Conservation (phyloP, 2,329 filamentous ascomycete genomes). For the Paraconiothyrium sp. region DNA sequence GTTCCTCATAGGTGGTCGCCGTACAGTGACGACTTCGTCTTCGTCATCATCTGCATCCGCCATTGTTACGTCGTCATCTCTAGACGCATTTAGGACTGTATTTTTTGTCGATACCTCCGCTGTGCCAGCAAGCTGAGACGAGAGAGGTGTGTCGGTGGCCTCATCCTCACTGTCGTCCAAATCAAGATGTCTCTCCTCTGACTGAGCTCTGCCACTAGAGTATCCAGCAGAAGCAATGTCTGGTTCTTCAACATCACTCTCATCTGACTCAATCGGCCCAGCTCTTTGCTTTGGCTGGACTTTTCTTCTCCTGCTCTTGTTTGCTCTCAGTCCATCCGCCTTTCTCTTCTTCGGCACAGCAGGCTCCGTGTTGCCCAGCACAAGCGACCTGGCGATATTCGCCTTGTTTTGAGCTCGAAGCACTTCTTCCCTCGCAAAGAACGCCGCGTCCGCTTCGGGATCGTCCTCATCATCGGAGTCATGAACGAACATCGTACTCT, state of each 20-base stretch:
- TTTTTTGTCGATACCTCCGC: constrained; percentile 25
- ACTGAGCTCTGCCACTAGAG: constrained; percentile 40
- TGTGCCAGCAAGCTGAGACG: constrained; percentile 44
- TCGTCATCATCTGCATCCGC: constrained; percentile 43
- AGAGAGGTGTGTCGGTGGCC: constrained; percentile 52
- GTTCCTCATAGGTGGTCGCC: constrained; percentile 48
- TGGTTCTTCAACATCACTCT: constrained; percentile 36
- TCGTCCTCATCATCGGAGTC: constrained; percentile 93
- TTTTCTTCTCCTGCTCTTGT: constrained; percentile 44
- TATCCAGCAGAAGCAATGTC: constrained; percentile 33
- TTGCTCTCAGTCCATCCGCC: constrained; percentile 32
- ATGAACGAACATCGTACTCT: constrained; percentile 83
- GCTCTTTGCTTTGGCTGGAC: constrained; percentile 40
- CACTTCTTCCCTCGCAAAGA: constrained; percentile 79
- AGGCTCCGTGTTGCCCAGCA: constrained; percentile 54
- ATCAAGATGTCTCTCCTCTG: constrained; percentile 29
- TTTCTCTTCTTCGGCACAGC: constrained; percentile 45
- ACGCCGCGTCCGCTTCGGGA: constrained; percentile 74
- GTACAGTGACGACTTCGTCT: constrained; percentile 51
- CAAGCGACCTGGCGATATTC: constrained; percentile 56
- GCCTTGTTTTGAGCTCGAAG: constrained; percentile 66
- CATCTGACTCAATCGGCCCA: constrained; percentile 38
- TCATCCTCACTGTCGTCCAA: constrained; percentile 43
- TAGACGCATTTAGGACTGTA: constrained; percentile 5
- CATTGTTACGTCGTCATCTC: constrained; percentile 36